These are phyloP conservation scores for Tylopilus sp. DNA, from an alignment of 768 basidiomycete genomes.

Conservation along the genomic window DNA sequence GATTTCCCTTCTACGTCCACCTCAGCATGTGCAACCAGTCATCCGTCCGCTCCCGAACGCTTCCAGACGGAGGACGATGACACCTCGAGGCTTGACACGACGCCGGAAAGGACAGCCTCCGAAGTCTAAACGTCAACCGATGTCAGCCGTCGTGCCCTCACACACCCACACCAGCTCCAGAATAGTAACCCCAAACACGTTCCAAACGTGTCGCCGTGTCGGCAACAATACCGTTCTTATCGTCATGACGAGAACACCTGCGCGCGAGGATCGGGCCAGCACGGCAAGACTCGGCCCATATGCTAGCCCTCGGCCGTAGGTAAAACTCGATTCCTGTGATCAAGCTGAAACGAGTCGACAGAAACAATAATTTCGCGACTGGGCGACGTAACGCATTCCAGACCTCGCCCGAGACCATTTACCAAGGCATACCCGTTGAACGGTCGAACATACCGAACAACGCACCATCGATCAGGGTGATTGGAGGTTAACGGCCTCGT, in stretches of 20 bases:
- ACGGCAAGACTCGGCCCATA: neutral
- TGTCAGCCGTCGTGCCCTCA: neutral
- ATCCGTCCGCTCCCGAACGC: slow-evolving; percentile 22
- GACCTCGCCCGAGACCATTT: neutral
- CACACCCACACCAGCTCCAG: neutral
- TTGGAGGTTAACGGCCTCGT: neutral
- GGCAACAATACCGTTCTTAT: neutral
- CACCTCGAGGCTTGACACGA: slow-evolving; percentile 9
- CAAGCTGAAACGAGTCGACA: slow-evolving; percentile 3
- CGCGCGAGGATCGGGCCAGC: slow-evolving; percentile 2
- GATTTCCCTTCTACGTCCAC: neutral
- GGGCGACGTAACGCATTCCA: neutral
- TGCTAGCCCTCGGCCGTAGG: neutral
- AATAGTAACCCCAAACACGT: slow-evolving; percentile 8
- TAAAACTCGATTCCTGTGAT: slow-evolving; percentile 1
- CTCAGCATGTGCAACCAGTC: slow-evolving; percentile 17
- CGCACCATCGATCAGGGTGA: neutral
- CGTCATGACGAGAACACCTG: slow-evolving; percentile 1
- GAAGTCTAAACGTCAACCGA: slow-evolving; percentile 14
- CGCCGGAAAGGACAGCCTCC: neutral
- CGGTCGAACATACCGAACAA: neutral
- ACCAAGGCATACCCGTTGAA: neutral
- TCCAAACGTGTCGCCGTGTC: slow-evolving; percentile 2
- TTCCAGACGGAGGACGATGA: neutral
- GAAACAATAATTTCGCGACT: neutral